These are phyloP conservation scores for Cystobasidium pallidum DNA, from an alignment of 1,284 basidiomycete genomes.

Conservation along the genomic window DNA sequence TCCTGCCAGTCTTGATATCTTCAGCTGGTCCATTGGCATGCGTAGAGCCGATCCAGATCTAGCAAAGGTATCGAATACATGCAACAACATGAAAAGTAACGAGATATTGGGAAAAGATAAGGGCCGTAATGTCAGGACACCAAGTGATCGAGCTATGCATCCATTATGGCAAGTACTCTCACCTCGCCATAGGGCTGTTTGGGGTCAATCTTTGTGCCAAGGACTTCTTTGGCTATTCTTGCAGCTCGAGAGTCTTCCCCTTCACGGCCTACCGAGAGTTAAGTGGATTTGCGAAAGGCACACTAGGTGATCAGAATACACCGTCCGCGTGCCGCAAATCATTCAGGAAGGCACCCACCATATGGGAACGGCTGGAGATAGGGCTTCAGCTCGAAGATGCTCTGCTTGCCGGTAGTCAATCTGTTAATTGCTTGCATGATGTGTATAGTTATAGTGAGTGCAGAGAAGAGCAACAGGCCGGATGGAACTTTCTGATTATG, in stretches of 20 bases:
- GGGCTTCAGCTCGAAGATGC: constrained; percentile 48
- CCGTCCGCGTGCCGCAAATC: no score
- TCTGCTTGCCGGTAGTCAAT: constrained; percentile 18
- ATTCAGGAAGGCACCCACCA: constrained; percentile 13
- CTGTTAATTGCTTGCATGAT: not conserved
- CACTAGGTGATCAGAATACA: no score
- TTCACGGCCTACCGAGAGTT: constrained; percentile 16
- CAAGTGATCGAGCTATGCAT: constrained; percentile 17
- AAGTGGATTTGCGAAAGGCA: no score
- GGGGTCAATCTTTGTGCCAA: constrained; percentile 46
- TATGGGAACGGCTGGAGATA: constrained; percentile 51
- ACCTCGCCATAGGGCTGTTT: constrained; percentile 50
- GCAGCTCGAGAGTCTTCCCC: constrained; percentile 47
- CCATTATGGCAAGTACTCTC: not conserved
- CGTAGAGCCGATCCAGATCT: constrained; percentile 45
- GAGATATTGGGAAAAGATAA: not conserved
- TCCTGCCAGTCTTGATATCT: constrained; percentile 32
- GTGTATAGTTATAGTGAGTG: no score
- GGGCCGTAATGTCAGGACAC: not conserved
- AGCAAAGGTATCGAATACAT: not conserved
- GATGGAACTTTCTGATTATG: no score
- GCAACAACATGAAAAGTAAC: not conserved
- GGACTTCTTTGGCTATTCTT: constrained; percentile 45
- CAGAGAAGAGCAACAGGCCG: no score
- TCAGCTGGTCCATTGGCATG: constrained; percentile 47